A percentile compares a stretch with the other conserved stretches of the same genome.
phyloP scores from a whole-genome alignment of 1,284 basidiomycete species.

The Rhizoctonia solani region DNA sequence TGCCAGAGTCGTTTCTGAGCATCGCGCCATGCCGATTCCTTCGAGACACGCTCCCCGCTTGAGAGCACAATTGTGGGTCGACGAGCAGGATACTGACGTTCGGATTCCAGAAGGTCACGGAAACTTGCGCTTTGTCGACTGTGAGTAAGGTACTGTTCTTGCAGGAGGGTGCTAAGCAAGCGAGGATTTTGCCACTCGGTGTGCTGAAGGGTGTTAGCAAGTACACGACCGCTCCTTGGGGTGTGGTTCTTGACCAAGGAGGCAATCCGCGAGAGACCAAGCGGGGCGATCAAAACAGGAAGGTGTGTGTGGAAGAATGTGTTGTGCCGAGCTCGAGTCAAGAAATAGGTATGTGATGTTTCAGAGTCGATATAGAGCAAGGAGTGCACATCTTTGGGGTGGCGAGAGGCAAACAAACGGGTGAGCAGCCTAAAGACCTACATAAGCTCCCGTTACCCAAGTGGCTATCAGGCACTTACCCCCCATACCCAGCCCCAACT shows the following conservation, averaged over 20 bases:
- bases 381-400: constrained; percentile 14
- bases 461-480: neutral
- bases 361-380: constrained; percentile 35
- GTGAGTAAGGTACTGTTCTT: constrained; percentile 34
- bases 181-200: constrained; percentile 33
- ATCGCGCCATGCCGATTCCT: constrained; percentile 19
- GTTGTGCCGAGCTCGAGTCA: constrained; percentile 13
- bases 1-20: constrained; percentile 33
- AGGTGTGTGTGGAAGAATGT: constrained; percentile 33
- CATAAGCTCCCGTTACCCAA: neutral
- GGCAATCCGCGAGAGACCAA: constrained; percentile 21
- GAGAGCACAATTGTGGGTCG: constrained; percentile 33
- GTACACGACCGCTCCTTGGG: constrained; percentile 10
- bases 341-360: constrained; percentile 32
- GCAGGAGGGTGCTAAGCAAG: constrained; percentile 19
- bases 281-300: constrained; percentile 28
- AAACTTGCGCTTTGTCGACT: constrained; percentile 28
- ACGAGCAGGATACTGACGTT: constrained; percentile 31
- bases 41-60: constrained; percentile 16
- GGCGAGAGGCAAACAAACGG: constrained; percentile 34
- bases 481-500: constrained; percentile 34
- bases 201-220: constrained; percentile 11
- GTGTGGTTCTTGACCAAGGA: constrained; percentile 32
- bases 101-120: constrained; percentile 17
- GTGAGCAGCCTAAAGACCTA: neutral